Base-by-base conservation (phyloP, 2,329 filamentous ascomycete genomes). In the Passalora sequoiae region DNA sequence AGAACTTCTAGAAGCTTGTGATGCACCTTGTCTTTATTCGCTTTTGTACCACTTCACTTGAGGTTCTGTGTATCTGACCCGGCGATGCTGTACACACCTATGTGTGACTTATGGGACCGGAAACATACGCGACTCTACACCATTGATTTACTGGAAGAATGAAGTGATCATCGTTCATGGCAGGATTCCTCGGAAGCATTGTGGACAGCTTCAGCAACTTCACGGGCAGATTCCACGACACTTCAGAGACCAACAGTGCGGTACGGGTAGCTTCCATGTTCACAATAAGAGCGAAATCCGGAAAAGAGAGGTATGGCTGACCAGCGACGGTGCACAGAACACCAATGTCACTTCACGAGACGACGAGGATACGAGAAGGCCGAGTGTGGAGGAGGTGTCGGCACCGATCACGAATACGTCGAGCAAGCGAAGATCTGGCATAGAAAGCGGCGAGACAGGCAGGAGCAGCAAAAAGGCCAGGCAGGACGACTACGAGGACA, bases 1-100 rank as follows among this genome's bases (percentile, higher is more conserved):
- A n/a, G n/a, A 19, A 19, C 30, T 33, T 33, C 30, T 19, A 33
- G 30, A 33, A 33, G 30, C 30, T 33, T 33, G 30, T 12, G n/a
- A n/a, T n/a, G n/a, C n/a, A 33, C 30, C 30, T 33, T 33, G 30
- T 33, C 30, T 19, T 31, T 31, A 16, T 31, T 15, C 30, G 13
- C 30, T 8, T 10, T 19, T 19, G n/a, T 19, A 33, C 7, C 30
- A n/a, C 30, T 19, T 33, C 15, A 19, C 21, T 33, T 33, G n/a
- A n/a, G n/a, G n/a, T n/a, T n/a, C n/a, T n/a, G n/a, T n/a, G n/a
- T n/a, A n/a, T n/a, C n/a, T n/a, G n/a, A n/a, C n/a, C n/a, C n/a
- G n/a, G n/a, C n/a, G n/a, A n/a, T n/a, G n/a, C n/a, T 19, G 30
- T 33, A 19, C 30, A 33, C 30, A 33, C 30, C 15, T 31, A n/a